Base-by-base conservation (phyloP, 2,329 filamentous ascomycete species). In the Colletotrichum sidae region DNA sequence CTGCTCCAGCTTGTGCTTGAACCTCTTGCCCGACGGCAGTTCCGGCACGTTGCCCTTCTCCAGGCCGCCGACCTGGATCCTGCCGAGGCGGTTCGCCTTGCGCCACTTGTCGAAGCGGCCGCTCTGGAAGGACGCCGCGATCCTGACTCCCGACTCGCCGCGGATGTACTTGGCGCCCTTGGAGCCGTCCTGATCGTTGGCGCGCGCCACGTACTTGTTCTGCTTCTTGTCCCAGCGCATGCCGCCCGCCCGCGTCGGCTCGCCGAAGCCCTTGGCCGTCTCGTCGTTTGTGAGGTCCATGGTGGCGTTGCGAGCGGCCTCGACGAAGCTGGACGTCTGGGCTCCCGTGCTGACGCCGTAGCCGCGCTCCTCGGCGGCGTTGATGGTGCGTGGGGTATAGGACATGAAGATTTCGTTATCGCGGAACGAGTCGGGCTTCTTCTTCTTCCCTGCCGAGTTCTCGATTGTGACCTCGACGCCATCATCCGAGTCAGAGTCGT, bases 151-250 rank as follows among this genome's bases (percentile, higher is more conserved):
- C 73, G 89, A 93, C 81, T 99, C 96, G 72, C 96, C 94, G 68
- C 88, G 86, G 61, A 97, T 90, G 81, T 97, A 90, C 74, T 86
- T 86, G 65, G 80, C 77, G 52, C 86, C 86, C 74, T 90, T 90
- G 71, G 83, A 96, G 44, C 96, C 96, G 80, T 99, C 96, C 71
- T 97, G 92, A 80, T 99, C 96, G 83, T 99, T 98, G 71, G 89
- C 89, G 41, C 92, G 88, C 11, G 92, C 85, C 41, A 99, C 95
- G 80, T 98, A 99, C 80, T 97, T 98, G 80, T 92, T 96, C 73
- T 89, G 88, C 79, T 97, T 97, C 83, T 96, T 95, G 82, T 99
- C 96, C 96, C 96, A 99, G 70, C 96, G 91, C 89, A 97, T 90
- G 44, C 62, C 60, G 70, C 89, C 87, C 53, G 89, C 80, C 71